Evolutionary conservation across 148 eudicot species (phyloP), one percentile per base, ranked within the genome.

Genomic region (Cornus kousa): DNA sequence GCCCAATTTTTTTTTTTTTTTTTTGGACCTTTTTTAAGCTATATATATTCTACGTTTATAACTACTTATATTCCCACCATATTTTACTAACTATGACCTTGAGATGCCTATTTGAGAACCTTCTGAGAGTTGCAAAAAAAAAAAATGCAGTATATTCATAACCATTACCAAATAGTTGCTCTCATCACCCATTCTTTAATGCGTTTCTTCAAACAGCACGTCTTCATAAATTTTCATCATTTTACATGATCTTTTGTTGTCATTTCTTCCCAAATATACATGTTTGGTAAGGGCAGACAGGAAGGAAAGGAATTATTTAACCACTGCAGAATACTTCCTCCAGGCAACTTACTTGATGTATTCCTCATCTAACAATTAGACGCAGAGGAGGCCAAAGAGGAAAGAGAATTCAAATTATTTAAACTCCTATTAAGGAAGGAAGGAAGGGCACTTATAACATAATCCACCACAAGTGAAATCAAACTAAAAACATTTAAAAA

Each of bases 391-490:
- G 70, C 19, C 28, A 35, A 68, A 68, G 55, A 60, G 64, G 31
- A 46, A 67, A 74, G 31, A 75, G 23, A 65, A 62, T 64, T 80
- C 7, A 72, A 71, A 7, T 67, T 32, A 39, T 62, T 69, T 33
- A 75, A 74, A 80, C 37, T n/a, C 66, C 60, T 57, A 53, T 8
- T 19, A 11, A 59, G 3, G 70, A 11, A 59, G 3, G 70, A 31
- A 40, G 65, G 60, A 40, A 64, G 60, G 32, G 48, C 67, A 50
- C 66, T 33, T 65, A 28, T 28, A 35, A 67, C 48, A 3, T 50
- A 31, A 33, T 46, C 57, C 67, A 71, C 33, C 7, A 2, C 24
- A 67, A 33, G 67, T 50, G 28, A 70, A 81, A 46, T 43, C 14
- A 68, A 69, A 39, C 48, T 57, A 19, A 13, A 57, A 13, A 57